Evolutionary conservation across 805 yeast species (phyloP).

Genomic region (Zygoascus flipseniorum): DNA sequence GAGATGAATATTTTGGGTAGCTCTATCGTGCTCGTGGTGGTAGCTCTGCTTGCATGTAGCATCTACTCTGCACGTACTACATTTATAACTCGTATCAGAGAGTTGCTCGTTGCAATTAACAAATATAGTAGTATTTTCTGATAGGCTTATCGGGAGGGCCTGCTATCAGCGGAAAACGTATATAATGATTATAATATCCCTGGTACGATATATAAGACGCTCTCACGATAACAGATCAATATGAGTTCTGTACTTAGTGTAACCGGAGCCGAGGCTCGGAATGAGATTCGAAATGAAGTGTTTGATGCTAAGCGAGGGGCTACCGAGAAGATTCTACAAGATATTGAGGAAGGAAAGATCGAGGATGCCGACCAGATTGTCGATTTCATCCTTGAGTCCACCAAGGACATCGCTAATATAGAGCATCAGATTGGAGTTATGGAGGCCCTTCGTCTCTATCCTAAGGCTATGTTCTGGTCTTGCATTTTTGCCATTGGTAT

Average conservation of each 20-base stretch:
- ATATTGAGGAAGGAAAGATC: background rate
- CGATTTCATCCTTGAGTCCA: slow-evolving; percentile 12
- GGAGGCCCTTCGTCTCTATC: slow-evolving; percentile 35
- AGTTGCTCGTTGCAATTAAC: too few species aligned
- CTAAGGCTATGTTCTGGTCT: slow-evolving; percentile 42
- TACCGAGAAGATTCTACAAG: background rate
- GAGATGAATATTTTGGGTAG: too few species aligned
- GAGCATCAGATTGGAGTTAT: slow-evolving; percentile 25
- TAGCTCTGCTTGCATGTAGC: too few species aligned
- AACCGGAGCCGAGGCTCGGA: background rate
- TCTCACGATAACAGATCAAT: background rate
- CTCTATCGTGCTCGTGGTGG: too few species aligned
- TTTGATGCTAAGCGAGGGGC: background rate
- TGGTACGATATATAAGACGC: too few species aligned
- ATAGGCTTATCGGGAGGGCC: too few species aligned
- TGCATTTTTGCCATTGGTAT: slow-evolving; percentile 36
- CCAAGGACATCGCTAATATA: slow-evolving; percentile 14
- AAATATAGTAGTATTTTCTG: too few species aligned
- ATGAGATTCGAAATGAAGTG: background rate
- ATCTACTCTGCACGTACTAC: too few species aligned
- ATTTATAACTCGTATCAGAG: too few species aligned
- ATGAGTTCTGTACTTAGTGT: background rate
- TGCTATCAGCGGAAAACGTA: background rate
- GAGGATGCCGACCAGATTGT: slow-evolving; percentile 6
- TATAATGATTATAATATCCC: background rate